Evolutionary conservation across 139 green algal genomes (phyloP), one percentile per base, ranked within the genome.

Genomic region (Micractinium sp.): DNA sequence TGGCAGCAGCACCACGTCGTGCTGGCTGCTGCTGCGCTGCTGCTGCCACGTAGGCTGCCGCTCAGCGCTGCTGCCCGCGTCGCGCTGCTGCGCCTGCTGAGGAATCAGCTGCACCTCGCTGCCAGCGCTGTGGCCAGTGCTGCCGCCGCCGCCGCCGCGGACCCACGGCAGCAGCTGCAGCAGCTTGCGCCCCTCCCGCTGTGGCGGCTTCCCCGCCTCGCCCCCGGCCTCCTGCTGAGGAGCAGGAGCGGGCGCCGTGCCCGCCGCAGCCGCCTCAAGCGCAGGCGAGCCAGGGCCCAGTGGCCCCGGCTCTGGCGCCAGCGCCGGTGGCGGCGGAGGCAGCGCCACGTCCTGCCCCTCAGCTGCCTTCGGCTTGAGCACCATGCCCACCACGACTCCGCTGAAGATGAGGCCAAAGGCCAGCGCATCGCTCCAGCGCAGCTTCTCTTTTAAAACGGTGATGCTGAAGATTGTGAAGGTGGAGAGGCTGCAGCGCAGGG

Each of bases 391-490:
- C 23, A 41, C 9, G 29, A 85, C 83, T 27, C 85, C 85, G 2
- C 33, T 31, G 29, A 88, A 82, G 41, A 89, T 83, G n/a, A 89
- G 85, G 2, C 41, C 35, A 47, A 89, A 89, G 0, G 85, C 22
- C 15, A 63, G 20, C n/a, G 13, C 12, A 56, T 89, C 85, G 2
- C 35, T 33, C 85, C 85, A 89, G 23, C 85, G 85, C 56, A 89
- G 85, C 85, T 89, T 89, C 75, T 89, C 85, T 29, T 89, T 89
- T 0, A 89, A 35, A 29, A 71, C 74, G 3, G 35, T 22, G 22
- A 84, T 38, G 1, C 33, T 67, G 36, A 89, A 89, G 12, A 89
- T 76, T 29, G 85, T 35, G 77, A 89, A 89, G 13, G 85, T 81
- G 14, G 71, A 69, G 0, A 88, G 71, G 85, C 85, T 88, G 85